phyloP scores from a whole-genome alignment of 768 basidiomycete genomes.

The Suillus subalutaceus region DNA sequence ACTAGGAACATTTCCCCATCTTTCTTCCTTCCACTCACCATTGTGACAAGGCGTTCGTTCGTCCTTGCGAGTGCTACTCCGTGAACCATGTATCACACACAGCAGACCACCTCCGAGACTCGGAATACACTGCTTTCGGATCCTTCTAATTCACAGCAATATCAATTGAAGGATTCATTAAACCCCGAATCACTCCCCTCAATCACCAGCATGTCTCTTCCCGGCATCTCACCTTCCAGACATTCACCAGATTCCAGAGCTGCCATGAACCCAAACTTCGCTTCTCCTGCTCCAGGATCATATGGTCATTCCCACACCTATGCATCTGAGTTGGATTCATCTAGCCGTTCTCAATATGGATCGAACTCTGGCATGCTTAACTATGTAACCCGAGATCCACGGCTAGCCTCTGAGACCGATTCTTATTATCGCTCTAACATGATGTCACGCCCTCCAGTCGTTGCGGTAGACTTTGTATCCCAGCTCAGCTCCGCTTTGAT shows the following conservation, averaged over 20 bases:
- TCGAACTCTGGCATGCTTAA: slow-evolving; percentile 2
- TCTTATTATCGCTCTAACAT: slow-evolving; percentile 1
- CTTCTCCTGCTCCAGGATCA: slow-evolving; percentile 9
- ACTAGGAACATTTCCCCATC: slow-evolving; percentile 3
- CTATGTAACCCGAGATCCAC: slow-evolving; percentile 12
- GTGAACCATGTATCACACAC: slow-evolving; percentile 17
- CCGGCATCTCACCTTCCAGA: slow-evolving; percentile 11
- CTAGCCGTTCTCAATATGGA: slow-evolving; percentile 12
- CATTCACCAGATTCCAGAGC: slow-evolving; percentile 12
- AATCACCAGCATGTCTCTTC: slow-evolving; percentile 26
- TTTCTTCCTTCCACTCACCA: slow-evolving; percentile 8
- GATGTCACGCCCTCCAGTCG: slow-evolving; percentile 3
- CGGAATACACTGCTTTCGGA: slow-evolving; percentile 11
- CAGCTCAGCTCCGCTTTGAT: slow-evolving; percentile 16
- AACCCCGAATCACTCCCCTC: slow-evolving; percentile 15
- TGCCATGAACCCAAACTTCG: slow-evolving; percentile 4
- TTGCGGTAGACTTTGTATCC: slow-evolving; percentile 9
- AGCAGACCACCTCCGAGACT: slow-evolving; percentile 15
- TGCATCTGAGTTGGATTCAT: slow-evolving; percentile 9
- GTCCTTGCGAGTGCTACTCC: slow-evolving; percentile 5
- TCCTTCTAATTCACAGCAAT: slow-evolving; percentile 4
- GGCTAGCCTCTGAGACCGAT: slow-evolving; percentile 12
- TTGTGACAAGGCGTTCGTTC: background rate
- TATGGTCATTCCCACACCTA: slow-evolving; percentile 15
- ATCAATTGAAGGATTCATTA: slow-evolving; percentile 2